Evolutionary conservation across 202 grass and related monocot genomes (phyloP).

Genomic region (Elaeis oleifera): DNA sequence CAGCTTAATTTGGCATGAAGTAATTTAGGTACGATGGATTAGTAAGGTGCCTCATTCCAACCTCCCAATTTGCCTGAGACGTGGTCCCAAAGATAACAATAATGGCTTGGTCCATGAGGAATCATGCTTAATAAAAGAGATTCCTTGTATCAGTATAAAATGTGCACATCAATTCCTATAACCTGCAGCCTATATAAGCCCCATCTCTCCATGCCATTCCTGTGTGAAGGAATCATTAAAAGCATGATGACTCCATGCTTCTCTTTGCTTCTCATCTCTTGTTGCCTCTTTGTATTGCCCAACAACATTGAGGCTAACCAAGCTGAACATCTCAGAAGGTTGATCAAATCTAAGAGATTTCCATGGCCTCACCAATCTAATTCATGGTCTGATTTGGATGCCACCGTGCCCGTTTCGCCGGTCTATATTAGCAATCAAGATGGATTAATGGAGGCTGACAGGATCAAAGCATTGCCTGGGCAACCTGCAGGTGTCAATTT

Average conservation of each 20-base stretch:
- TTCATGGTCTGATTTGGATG: conserved; percentile 8
- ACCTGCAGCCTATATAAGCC: no score
- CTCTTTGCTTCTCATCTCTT: conserved; percentile 15
- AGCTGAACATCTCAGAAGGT: conserved; percentile 25
- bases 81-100: no score
- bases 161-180: no score
- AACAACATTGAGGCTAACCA: conserved; percentile 21
- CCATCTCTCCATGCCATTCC: no score
- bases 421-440: neutral
- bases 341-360: conserved; percentile 17
- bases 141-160: no score
- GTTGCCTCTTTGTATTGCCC: conserved; percentile 11
- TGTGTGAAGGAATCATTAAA: neutral
- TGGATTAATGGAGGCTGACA: conserved; percentile 36
- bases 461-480: conserved; percentile 39
- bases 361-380: neutral
- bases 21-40: no score
- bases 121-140: no score
- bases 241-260: conserved; percentile 6
- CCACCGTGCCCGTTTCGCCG: neutral
- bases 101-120: no score
- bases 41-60: no score
- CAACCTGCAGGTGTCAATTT: conserved; percentile 48
- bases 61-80: no score
- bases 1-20: no score